Percentiles rank a stretch among this genome's conserved stretches.
These are phyloP conservation scores for Plasmodium knowlesi DNA, from an alignment of 169 alveolate species.

Conservation along the genomic window DNA sequence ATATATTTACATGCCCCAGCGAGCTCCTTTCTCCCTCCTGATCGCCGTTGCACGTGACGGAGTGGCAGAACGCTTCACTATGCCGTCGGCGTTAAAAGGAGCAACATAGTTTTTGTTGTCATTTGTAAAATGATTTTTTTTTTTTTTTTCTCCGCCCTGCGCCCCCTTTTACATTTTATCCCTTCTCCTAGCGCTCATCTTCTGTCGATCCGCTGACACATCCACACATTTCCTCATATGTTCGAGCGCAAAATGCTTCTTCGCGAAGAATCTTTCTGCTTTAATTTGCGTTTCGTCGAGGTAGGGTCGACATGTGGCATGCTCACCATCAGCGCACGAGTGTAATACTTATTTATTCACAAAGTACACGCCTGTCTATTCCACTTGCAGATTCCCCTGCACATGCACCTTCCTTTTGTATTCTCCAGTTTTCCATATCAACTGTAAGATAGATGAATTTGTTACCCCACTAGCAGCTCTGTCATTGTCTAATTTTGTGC, in stretches of 20 bases:
- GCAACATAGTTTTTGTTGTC: neutral
- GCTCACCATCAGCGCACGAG: neutral
- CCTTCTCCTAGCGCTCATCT: neutral
- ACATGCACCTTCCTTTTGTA: neutral
- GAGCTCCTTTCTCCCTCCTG: neutral
- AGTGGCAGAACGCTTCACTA: neutral
- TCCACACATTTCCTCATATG: neutral
- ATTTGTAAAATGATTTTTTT: neutral
- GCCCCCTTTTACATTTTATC: neutral
- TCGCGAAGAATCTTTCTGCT: neutral
- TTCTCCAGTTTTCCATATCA: neutral
- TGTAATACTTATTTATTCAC: neutral
- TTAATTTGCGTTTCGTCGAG: neutral
- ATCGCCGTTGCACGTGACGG: neutral
- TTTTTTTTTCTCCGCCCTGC: neutral
- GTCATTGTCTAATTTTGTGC: neutral
- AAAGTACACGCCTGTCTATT: neutral
- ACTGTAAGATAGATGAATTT: neutral
- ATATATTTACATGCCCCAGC: neutral
- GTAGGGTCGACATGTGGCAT: neutral
- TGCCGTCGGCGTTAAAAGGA: neutral
- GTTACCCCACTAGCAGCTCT: neutral
- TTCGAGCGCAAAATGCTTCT: neutral
- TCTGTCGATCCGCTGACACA: neutral
- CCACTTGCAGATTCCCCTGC: neutral